These are phyloP conservation scores for Kregervanrija fluxuum DNA, from an alignment of 805 yeast genomes.

Conservation along the genomic window DNA sequence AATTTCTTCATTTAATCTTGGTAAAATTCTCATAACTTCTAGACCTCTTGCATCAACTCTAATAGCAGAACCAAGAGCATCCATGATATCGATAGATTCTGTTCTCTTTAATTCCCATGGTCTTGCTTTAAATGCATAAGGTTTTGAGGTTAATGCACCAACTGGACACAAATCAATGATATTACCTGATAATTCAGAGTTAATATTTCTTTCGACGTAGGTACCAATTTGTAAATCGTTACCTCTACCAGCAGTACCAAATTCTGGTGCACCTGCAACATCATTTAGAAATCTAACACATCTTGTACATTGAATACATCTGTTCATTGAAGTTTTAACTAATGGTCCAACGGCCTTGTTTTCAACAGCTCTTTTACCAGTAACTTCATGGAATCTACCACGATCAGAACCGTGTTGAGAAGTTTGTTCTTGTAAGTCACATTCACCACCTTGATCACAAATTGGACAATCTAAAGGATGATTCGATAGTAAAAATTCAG, in stretches of 20 bases:
- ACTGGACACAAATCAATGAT: constrained; percentile 86
- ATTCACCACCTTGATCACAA: constrained; percentile 93
- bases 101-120: constrained; percentile 92
- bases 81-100: constrained; percentile 78
- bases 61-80: constrained; percentile 74
- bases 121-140: constrained; percentile 86
- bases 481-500: constrained; percentile 80
- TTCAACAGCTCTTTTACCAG: constrained; percentile 85
- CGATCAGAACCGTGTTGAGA: constrained; percentile 79
- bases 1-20: constrained; percentile 77
- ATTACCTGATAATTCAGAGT: constrained; percentile 81
- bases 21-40: constrained; percentile 81
- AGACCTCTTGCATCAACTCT: constrained; percentile 83
- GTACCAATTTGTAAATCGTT: constrained; percentile 91
- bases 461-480: constrained; percentile 91
- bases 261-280: constrained; percentile 88
- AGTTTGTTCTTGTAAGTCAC: constrained; percentile 86
- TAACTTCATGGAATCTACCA: constrained; percentile 74
- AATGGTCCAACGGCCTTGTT: constrained; percentile 87
- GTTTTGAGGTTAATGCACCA: constrained; percentile 85
- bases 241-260: constrained; percentile 86
- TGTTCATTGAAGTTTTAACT: constrained; percentile 84
- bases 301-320: constrained; percentile 89
- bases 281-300: constrained; percentile 87
- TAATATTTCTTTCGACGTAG: constrained; percentile 75